A percentile compares a stretch with the other conserved stretches of the same genome.
phyloP scores from a whole-genome alignment of 129 eudicot genomes.

The Mikania micrantha region DNA sequence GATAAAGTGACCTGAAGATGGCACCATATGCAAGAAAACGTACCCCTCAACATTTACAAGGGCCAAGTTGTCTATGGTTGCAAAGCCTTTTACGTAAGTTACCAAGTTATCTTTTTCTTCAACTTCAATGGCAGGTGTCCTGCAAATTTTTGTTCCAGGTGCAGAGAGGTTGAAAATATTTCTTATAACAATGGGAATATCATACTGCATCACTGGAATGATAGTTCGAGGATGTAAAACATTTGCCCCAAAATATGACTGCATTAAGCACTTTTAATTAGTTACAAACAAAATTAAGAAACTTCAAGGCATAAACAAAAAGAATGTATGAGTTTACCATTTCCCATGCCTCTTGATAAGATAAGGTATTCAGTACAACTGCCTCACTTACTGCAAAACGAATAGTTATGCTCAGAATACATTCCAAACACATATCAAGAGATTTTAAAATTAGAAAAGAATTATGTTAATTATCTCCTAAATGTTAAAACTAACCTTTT shows the following conservation, averaged over 20 bases:
- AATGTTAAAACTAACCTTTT: conserved; percentile 56
- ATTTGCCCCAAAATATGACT: conserved; percentile 99
- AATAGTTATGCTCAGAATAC: conserved; percentile 9
- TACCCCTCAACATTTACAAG: conserved; percentile 99
- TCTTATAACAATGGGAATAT: conserved; percentile 91
- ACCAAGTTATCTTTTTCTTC: conserved; percentile 42
- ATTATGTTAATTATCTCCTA: background rate
- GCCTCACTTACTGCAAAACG: conserved; percentile 89
- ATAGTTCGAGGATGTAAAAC: conserved; percentile 98
- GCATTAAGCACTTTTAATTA: conserved; percentile 24
- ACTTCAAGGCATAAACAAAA: conserved; percentile 11
- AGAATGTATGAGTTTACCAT: conserved; percentile 49
- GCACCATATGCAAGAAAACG: conserved; percentile 21
- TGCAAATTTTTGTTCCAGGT: conserved; percentile 92
- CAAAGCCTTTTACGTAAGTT: conserved; percentile 92
- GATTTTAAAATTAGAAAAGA: background rate
- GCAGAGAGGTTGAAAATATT: conserved; percentile 94
- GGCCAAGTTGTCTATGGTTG: conserved; percentile 94
- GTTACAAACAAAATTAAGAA: conserved; percentile 13
- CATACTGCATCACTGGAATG: conserved; percentile 95
- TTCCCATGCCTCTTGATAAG: conserved; percentile 99
- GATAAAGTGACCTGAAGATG: background rate
- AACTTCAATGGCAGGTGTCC: conserved; percentile 34
- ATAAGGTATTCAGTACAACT: conserved; percentile 66
- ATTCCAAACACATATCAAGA: conserved; percentile 7